A percentile compares a stretch with the other conserved stretches of the same genome.
Conservation (phyloP, 176 grass and related monocot genomes). For the Pontederia crassipes region DNA sequence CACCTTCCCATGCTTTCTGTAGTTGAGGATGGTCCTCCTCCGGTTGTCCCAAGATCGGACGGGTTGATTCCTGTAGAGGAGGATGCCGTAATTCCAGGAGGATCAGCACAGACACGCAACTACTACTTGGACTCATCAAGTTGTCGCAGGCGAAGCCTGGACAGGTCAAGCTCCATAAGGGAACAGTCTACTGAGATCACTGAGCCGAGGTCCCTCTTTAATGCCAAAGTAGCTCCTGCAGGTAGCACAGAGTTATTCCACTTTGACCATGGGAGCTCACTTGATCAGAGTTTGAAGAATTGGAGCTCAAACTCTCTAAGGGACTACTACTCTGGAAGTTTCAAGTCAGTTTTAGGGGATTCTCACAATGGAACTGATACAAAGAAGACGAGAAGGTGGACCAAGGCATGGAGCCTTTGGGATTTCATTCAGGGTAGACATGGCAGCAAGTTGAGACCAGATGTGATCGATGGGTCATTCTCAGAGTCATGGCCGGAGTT, state of each 20-base stretch:
- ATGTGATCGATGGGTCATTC: constrained; percentile 27
- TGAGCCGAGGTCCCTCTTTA: constrained; percentile 22
- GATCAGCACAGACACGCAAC: constrained; percentile 62
- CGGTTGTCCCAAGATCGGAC: constrained; percentile 30
- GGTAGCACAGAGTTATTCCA: constrained; percentile 37
- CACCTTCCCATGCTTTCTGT: constrained; percentile 34
- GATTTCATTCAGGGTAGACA: constrained; percentile 55
- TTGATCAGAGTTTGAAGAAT: constrained; percentile 25
- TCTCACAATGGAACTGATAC: not conserved
- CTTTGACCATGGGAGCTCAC: constrained; percentile 23
- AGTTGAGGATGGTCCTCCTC: constrained; percentile 21
- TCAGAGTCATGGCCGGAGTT: constrained; percentile 40
- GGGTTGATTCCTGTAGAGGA: constrained; percentile 65
- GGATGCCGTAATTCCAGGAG: constrained; percentile 24
- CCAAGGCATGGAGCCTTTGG: constrained; percentile 76
- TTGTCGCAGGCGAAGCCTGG: constrained; percentile 64
- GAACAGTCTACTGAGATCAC: constrained; percentile 27
- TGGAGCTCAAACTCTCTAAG: constrained; percentile 21
- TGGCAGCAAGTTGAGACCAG: constrained; percentile 23
- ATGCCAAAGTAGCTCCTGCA: constrained; percentile 72
- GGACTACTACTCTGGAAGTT: constrained; percentile 39
- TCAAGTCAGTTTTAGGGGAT: constrained; percentile 28
- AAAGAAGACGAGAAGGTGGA: constrained; percentile 61
- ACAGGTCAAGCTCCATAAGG: constrained; percentile 46
- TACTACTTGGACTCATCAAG: constrained; percentile 82